A percentile compares a stretch with the other conserved stretches of the same genome.
Evolutionary conservation across 331 rosid genomes (phyloP).

Genomic region (Phaseolus coccineus): DNA sequence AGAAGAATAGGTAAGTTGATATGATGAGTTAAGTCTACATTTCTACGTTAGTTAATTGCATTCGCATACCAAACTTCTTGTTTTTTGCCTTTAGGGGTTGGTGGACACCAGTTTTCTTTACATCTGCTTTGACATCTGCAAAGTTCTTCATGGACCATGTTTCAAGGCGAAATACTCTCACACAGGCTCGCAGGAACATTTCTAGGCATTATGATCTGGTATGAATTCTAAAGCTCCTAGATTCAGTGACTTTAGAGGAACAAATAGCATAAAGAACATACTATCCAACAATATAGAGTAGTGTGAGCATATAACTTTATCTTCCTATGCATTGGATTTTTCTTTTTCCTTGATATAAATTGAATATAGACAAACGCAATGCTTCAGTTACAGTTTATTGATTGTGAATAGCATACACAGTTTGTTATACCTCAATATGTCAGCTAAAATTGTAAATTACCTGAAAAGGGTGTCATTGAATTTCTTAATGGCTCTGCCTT

Average conservation of each 20-base stretch:
- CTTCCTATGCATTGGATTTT: background rate
- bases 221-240: constrained; percentile 30
- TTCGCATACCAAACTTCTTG: constrained; percentile 21
- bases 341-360: constrained; percentile 4
- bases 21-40: background rate
- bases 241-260: constrained; percentile 27
- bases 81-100: constrained; percentile 71
- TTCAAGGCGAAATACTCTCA: constrained; percentile 80
- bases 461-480: background rate
- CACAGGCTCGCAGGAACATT: constrained; percentile 92
- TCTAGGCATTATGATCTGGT: constrained; percentile 92
- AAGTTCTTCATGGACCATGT: constrained; percentile 75
- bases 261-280: background rate
- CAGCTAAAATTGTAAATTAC: background rate
- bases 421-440: background rate
- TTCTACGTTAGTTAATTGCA: background rate
- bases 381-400: background rate
- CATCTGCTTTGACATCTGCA: constrained; percentile 81
- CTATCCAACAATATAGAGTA: constrained; percentile 9
- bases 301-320: background rate
- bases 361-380: background rate
- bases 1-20: constrained; percentile 60
- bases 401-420: background rate
- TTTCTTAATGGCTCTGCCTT: background rate
- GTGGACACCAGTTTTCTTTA: constrained; percentile 85